Conservation (phyloP, 257 asterid species). For the Craterostigma plantagineum region DNA sequence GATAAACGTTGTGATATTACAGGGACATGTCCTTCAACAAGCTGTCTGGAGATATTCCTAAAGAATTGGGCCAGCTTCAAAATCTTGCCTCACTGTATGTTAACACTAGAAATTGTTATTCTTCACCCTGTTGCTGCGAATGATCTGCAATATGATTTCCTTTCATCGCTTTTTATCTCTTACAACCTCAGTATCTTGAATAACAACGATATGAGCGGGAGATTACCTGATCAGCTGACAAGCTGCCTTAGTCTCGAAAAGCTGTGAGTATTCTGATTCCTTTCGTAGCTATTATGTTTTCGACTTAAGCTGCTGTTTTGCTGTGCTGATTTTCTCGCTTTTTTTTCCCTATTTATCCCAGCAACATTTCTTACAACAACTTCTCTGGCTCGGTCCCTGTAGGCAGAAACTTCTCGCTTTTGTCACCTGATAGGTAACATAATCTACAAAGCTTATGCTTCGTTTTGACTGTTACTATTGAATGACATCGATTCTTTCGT, state of each 20-base stretch:
- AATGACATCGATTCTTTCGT: slow-evolving; percentile 1
- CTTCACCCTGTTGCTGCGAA: not conserved
- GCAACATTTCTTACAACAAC: slow-evolving; percentile 81
- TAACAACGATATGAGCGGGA: slow-evolving; percentile 52
- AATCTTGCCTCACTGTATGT: slow-evolving; percentile 69
- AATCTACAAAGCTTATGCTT: not conserved
- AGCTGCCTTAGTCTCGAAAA: slow-evolving; percentile 70
- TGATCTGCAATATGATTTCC: not conserved
- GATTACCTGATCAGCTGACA: slow-evolving; percentile 59
- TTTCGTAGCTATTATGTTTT: not conserved
- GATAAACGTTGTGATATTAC: slow-evolving; percentile 1
- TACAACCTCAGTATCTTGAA: slow-evolving; percentile 46
- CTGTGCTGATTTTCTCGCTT: not conserved
- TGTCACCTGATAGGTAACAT: slow-evolving; percentile 65
- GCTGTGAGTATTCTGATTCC: slow-evolving; percentile 34
- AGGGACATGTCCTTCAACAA: slow-evolving; percentile 79
- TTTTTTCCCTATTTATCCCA: slow-evolving; percentile 10
- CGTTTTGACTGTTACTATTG: not conserved
- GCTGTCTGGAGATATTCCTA: slow-evolving; percentile 50
- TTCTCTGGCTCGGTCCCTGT: slow-evolving; percentile 60
- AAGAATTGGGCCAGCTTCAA: slow-evolving; percentile 82
- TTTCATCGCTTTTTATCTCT: not conserved
- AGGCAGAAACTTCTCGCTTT: slow-evolving; percentile 63
- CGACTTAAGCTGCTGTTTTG: not conserved
- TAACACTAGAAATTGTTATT: too few relatives aligned